These are phyloP conservation scores for Cyberlindnera euphorbiae DNA, from an alignment of 805 yeast species.

Conservation along the genomic window DNA sequence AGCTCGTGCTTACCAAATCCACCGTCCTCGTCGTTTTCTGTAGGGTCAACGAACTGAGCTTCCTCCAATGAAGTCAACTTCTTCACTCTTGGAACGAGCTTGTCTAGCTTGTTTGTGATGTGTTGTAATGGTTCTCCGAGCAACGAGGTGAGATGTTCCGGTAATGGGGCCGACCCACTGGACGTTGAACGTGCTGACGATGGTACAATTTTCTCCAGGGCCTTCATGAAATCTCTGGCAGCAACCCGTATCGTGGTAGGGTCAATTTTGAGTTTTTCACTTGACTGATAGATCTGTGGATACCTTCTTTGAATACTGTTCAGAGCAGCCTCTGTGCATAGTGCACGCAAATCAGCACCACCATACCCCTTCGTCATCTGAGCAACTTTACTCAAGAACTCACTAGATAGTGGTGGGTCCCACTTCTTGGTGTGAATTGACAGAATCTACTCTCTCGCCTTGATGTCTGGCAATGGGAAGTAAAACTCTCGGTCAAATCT, in stretches of 20 bases:
- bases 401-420: slow-evolving; percentile 63
- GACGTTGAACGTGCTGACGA: slow-evolving; percentile 86
- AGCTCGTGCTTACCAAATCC: slow-evolving; percentile 69
- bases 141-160: slow-evolving; percentile 64
- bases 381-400: slow-evolving; percentile 64
- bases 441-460: slow-evolving; percentile 74
- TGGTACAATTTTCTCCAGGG: slow-evolving; percentile 84
- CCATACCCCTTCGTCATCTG: slow-evolving; percentile 91
- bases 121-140: slow-evolving; percentile 45
- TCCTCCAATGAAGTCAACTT: slow-evolving; percentile 60
- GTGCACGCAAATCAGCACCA: slow-evolving; percentile 92
- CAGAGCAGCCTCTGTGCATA: slow-evolving; percentile 94
- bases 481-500: slow-evolving; percentile 95
- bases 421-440: slow-evolving; percentile 85
- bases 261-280: slow-evolving; percentile 68
- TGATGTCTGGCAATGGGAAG: slow-evolving; percentile 84
- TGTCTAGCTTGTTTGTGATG: slow-evolving; percentile 44
- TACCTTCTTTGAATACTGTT: slow-evolving; percentile 86
- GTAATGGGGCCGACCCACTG: slow-evolving; percentile 70
- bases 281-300: slow-evolving; percentile 84
- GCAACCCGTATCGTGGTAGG: slow-evolving; percentile 67
- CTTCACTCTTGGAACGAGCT: slow-evolving; percentile 56
- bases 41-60: slow-evolving; percentile 57
- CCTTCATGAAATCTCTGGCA: slow-evolving; percentile 80
- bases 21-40: slow-evolving; percentile 52